These are phyloP conservation scores for Stygiomarasmius scandens DNA, from an alignment of 1,284 basidiomycete genomes.

Conservation along the genomic window DNA sequence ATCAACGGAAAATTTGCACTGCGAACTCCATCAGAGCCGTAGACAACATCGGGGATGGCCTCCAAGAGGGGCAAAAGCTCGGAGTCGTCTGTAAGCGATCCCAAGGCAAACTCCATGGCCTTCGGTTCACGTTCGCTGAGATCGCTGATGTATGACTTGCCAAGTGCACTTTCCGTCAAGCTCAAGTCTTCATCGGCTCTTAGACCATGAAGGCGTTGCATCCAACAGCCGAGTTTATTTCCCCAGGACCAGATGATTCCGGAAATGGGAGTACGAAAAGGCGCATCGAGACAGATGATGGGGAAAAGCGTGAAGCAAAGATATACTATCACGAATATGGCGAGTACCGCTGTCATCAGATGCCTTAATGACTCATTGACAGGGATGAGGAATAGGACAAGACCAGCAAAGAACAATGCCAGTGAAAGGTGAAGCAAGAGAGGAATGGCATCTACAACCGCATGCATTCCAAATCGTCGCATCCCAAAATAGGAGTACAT, in stretches of 20 bases:
- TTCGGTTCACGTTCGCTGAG: background rate
- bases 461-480: background rate
- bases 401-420: conserved; percentile 7
- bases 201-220: background rate
- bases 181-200: background rate
- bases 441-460: background rate
- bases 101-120: background rate
- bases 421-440: conserved; percentile 4
- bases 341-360: background rate
- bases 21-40: background rate
- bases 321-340: background rate
- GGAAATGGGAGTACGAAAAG: conserved; percentile 8
- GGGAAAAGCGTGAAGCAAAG: conserved; percentile 6
- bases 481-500: background rate
- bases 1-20: background rate
- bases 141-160: no score
- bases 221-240: background rate
- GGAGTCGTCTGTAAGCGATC: background rate
- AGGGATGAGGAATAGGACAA: background rate
- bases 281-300: background rate
- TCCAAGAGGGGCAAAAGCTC: background rate
- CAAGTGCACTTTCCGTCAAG: no score
- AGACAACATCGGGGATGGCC: background rate
- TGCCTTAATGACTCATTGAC: background rate
- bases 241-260: background rate